Evolutionary conservation across 495 filamentous ascomycete genomes (phyloP).

Genomic region (Neurospora tetraspora): DNA sequence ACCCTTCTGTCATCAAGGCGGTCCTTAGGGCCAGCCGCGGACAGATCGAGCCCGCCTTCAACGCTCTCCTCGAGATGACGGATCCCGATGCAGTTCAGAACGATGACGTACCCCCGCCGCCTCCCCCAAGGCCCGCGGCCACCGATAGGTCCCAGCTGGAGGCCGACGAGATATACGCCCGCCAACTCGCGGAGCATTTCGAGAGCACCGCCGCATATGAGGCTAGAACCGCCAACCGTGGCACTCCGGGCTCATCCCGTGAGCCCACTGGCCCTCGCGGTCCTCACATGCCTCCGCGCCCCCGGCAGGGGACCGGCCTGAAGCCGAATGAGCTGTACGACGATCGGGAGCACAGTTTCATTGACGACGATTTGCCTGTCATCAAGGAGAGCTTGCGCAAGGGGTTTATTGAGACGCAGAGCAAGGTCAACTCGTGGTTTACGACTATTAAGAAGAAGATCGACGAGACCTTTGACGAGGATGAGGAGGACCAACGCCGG

Average conservation of each 20-base stretch:
- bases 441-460: conserved; percentile 80
- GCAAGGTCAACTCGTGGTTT: conserved; percentile 87
- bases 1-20: conserved; percentile 73
- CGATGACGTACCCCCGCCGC: conserved; percentile 51
- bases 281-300: conserved; percentile 15
- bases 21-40: conserved; percentile 79
- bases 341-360: conserved; percentile 64
- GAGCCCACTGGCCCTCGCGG: conserved; percentile 13
- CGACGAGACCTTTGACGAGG: conserved; percentile 66
- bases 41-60: conserved; percentile 87
- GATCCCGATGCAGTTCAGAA: conserved; percentile 71
- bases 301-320: conserved; percentile 36
- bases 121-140: conserved; percentile 56
- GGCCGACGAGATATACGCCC: conserved; percentile 85
- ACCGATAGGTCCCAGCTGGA: conserved; percentile 71
- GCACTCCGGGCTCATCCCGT: conserved; percentile 3
- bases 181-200: conserved; percentile 87
- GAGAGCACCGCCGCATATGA: conserved; percentile 49
- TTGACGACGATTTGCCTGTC: conserved; percentile 91
- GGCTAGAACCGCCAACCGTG: conserved; percentile 36
- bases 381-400: conserved; percentile 91
- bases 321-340: conserved; percentile 43
- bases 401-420: conserved; percentile 90
- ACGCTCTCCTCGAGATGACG: conserved; percentile 90
- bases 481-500: conserved; percentile 40